Base-by-base conservation (phyloP, 2,329 filamentous ascomycete species). In the Scedosporium boydii region DNA sequence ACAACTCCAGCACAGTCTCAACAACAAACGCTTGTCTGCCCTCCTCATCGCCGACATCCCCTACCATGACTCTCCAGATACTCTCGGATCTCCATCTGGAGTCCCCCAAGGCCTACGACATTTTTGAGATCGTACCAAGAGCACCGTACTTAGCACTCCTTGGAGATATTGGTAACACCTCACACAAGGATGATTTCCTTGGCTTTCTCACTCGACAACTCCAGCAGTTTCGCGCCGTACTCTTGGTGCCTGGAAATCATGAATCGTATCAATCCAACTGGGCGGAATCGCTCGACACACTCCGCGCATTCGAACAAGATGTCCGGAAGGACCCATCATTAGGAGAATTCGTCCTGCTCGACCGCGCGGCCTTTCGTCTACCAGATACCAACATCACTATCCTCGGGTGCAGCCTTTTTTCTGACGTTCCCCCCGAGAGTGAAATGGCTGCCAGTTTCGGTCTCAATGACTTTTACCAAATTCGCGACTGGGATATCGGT, bases 31-130 rank as follows among this genome's bases (percentile, higher is more conserved):
- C 27, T 29, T 29, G 27, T 29, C 4, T 29, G 6, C 27, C 27
- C 27, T 29, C 6, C 27, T 3, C 27, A 29, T 29, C 27, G 27
- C 6, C 27, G 27, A 29, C 27, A 29, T 29, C 21, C 27, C 44
- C 9, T 29, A 41, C 7, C 12, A 72, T 70, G 67, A 61, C 67
- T 7, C 61, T 78, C 21, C 76, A 84, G 65, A 77, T 86, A 56
- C 63, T 85, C n/a, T 85, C 82, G 0, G 83, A 86, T 69, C 73
- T 86, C 3, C 83, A 86, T 64, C 74, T 86, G 6, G 82, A 86
- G 67, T 67, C 68, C 6, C 76, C 78, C 0, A 72, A 75, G 53
- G 71, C 73, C n/a, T 86, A 86, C 68, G 77, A 82, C 34, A 23
- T 72, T 21, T 86, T 81, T 66, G 67, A 79, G 2, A 78, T 85